phyloP scores from a whole-genome alignment of 352 stramenopile genomes.

The Aphanomyces astaci region DNA sequence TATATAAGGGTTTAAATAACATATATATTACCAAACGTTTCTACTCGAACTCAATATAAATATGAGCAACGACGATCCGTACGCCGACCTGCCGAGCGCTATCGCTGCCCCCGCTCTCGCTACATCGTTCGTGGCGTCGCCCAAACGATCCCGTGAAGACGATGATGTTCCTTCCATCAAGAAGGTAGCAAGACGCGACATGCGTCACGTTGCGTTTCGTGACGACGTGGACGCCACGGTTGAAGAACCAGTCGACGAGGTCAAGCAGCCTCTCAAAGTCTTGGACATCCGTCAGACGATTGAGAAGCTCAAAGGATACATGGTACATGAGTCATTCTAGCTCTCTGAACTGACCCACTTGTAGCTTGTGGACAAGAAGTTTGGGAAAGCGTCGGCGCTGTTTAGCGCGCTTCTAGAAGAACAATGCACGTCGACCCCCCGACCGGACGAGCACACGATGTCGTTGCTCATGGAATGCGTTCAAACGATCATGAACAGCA shows the following conservation, averaged over 20 bases:
- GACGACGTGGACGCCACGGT: neutral
- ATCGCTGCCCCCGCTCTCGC: too few species aligned
- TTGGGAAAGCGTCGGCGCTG: constrained; percentile 51
- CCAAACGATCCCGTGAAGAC: neutral
- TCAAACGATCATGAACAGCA: constrained; percentile 37
- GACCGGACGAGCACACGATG: constrained; percentile 27
- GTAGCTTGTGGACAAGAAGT: constrained; percentile 68
- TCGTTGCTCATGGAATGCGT: constrained; percentile 42
- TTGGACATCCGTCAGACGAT: constrained; percentile 40
- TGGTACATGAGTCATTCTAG: constrained; percentile 29
- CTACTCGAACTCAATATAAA: neutral
- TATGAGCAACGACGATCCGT: constrained; percentile 23
- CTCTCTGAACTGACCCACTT: neutral
- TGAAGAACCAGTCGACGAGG: constrained; percentile 21
- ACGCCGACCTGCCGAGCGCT: neutral
- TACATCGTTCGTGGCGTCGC: too few species aligned
- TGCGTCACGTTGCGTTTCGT: neutral
- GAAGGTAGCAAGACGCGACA: too few species aligned
- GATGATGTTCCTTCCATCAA: neutral
- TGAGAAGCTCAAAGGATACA: constrained; percentile 54
- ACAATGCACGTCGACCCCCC: constrained; percentile 26
- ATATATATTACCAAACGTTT: too few species aligned
- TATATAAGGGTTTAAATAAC: too few species aligned
- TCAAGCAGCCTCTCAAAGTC: constrained; percentile 31
- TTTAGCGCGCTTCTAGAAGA: constrained; percentile 43